Evolutionary conservation across 345 rosid species (phyloP).

Genomic region (Syzygium aromaticum): DNA sequence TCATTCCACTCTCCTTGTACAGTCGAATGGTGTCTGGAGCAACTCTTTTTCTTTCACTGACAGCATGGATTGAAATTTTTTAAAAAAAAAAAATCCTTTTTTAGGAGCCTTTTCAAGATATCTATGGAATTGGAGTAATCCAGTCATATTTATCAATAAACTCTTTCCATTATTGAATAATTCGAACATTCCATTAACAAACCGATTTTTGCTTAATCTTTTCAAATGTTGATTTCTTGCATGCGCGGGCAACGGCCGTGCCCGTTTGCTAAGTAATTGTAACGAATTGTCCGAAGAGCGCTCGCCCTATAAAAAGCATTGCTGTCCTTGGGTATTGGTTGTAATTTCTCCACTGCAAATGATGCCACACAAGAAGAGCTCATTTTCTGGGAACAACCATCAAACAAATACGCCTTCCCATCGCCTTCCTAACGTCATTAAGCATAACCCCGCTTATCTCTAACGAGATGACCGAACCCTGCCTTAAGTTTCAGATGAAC

Average conservation of each 20-base stretch:
- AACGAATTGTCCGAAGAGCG: neutral
- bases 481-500: neutral
- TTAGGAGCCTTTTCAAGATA: neutral
- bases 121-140: neutral
- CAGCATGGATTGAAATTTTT: neutral
- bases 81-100: neutral
- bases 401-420: neutral
- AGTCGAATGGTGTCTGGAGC: neutral
- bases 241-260: accelerated
- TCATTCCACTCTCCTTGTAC: neutral
- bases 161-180: neutral
- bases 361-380: neutral
- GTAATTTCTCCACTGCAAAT: neutral
- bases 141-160: neutral
- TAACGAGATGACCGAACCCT: neutral
- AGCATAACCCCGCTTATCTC: neutral
- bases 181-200: neutral
- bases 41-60: neutral
- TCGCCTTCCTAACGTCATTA: neutral
- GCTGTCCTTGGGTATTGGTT: neutral
- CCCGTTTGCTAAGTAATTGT: neutral
- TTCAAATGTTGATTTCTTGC: neutral
- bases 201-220: neutral
- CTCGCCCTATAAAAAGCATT: neutral
- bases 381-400: neutral